phyloP scores from a whole-genome alignment of 2,329 filamentous ascomycete species.

The Apiospora sp. region DNA sequence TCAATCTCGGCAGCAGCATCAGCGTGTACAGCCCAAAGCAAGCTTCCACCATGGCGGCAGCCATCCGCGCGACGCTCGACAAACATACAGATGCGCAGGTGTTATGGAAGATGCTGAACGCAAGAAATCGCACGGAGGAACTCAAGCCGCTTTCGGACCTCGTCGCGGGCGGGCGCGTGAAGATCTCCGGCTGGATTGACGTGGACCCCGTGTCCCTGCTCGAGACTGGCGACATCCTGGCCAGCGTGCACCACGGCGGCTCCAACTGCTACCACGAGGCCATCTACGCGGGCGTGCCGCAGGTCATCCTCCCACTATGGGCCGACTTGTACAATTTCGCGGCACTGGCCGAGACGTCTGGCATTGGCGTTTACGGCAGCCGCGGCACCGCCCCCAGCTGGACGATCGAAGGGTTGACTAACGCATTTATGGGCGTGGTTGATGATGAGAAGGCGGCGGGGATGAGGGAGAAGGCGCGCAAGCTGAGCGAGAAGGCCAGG shows the following conservation, averaged over 20 bases:
- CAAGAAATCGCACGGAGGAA: not conserved
- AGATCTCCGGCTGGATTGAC: not conserved
- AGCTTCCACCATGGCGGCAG: not conserved
- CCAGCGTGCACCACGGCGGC: constrained; percentile 7
- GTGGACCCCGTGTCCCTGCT: not conserved
- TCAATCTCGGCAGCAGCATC: constrained; percentile 18
- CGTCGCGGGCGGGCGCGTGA: not conserved
- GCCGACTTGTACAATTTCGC: constrained; percentile 12
- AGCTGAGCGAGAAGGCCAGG: not conserved
- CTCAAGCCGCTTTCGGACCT: not conserved
- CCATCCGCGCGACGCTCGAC: not conserved
- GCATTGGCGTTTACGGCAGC: not conserved
- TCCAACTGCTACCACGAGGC: constrained; percentile 20
- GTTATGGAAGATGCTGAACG: not conserved
- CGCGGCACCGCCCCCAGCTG: not conserved
- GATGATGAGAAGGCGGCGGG: not conserved
- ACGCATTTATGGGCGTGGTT: not conserved
- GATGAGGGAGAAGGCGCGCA: not conserved
- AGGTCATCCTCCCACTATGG: not conserved
- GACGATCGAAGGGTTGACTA: not conserved
- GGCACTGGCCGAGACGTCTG: not conserved
- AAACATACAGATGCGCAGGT: not conserved
- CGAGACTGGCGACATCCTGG: not conserved
- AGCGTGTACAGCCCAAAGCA: not conserved
- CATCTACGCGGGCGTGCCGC: not conserved